A percentile compares a stretch with the other conserved stretches of the same genome.
phyloP scores from a whole-genome alignment of 2,329 filamentous ascomycete species.

The Fusarium sp. region DNA sequence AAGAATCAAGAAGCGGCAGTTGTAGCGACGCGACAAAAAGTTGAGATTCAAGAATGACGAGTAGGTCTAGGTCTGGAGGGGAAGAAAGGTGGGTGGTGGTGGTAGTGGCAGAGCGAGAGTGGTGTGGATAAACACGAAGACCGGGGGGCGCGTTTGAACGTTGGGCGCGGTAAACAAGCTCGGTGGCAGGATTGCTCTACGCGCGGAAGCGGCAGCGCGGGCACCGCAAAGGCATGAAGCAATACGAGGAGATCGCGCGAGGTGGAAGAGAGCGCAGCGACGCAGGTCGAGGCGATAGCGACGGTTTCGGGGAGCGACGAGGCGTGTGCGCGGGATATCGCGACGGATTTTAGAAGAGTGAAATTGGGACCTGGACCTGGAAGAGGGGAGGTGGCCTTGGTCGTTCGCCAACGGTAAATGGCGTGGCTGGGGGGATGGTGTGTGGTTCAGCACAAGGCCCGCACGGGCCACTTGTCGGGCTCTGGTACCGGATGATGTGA shows the following conservation, averaged over 20 bases:
- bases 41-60: conserved; percentile 25
- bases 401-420: conserved; percentile 54
- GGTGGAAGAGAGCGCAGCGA: conserved; percentile 45
- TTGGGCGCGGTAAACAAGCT: conserved; percentile 53
- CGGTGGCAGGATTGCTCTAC: conserved; percentile 50
- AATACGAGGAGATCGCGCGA: conserved; percentile 44
- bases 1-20: conserved; percentile 36
- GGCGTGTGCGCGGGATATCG: conserved; percentile 46
- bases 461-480: conserved; percentile 13
- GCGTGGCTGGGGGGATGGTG: conserved; percentile 56
- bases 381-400: conserved; percentile 47
- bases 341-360: conserved; percentile 47
- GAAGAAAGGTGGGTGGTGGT: conserved; percentile 29
- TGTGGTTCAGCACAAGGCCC: conserved; percentile 26
- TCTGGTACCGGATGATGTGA: conserved; percentile 4
- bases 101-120: conserved; percentile 40
- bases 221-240: conserved; percentile 51
- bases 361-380: conserved; percentile 50
- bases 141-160: conserved; percentile 49
- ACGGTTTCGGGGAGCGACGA: conserved; percentile 44
- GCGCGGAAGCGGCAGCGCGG: conserved; percentile 50
- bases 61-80: conserved; percentile 21
- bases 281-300: conserved; percentile 42
- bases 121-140: conserved; percentile 52
- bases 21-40: conserved; percentile 26